These are phyloP conservation scores for Aspergillus asperescens DNA, from an alignment of 495 filamentous ascomycete genomes.

Conservation along the genomic window DNA sequence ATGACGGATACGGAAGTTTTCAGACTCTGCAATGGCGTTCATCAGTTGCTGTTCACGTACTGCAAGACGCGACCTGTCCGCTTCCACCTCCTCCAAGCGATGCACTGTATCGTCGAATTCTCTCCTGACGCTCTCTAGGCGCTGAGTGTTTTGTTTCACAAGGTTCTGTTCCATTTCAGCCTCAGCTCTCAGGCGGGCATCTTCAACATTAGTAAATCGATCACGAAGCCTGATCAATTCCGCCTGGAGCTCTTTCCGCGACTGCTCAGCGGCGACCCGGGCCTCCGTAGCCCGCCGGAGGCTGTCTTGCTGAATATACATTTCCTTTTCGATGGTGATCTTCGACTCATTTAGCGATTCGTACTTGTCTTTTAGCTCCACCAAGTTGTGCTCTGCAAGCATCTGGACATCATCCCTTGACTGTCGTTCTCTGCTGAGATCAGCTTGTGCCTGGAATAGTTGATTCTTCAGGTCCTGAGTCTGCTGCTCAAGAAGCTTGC, in stretches of 20 bases:
- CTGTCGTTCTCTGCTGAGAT: conserved; percentile 86
- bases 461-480: conserved; percentile 80
- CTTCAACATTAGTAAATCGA: conserved; percentile 76
- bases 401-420: conserved; percentile 94
- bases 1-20: conserved; percentile 76
- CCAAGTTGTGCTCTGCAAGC: conserved; percentile 82
- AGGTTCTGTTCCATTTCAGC: conserved; percentile 73
- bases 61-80: conserved; percentile 68
- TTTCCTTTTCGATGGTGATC: conserved; percentile 96
- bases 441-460: conserved; percentile 77
- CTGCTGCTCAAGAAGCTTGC: conserved; percentile 81
- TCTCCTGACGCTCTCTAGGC: conserved; percentile 67
- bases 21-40: conserved; percentile 79
- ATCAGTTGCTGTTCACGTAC: conserved; percentile 74
- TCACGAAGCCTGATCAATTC: conserved; percentile 80
- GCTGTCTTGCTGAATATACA: conserved; percentile 95
- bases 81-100: conserved; percentile 66
- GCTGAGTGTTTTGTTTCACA: conserved; percentile 71
- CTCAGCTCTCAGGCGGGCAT: conserved; percentile 78
- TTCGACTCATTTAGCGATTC: conserved; percentile 88
- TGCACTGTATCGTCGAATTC: conserved; percentile 71
- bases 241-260: conserved; percentile 80
- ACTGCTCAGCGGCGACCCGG: conserved; percentile 68
- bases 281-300: conserved; percentile 83
- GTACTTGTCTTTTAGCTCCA: conserved; percentile 76